A percentile compares a stretch with the other conserved stretches of the same genome.
Evolutionary conservation across 2,329 filamentous ascomycete genomes (phyloP).

Genomic region (Cladosporium sp.): DNA sequence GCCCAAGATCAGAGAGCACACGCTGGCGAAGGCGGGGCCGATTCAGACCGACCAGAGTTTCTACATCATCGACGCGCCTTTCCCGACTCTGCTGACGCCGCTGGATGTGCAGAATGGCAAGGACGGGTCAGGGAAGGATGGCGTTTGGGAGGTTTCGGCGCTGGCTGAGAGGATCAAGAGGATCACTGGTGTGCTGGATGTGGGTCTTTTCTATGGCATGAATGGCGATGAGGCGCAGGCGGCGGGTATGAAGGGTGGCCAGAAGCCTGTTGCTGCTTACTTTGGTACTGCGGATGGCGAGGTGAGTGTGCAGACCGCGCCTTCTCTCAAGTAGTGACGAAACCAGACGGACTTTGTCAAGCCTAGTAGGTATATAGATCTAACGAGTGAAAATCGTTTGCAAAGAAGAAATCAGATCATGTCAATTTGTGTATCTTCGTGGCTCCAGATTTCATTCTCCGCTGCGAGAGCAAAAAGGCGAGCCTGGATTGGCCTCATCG

Average conservation of each 20-base stretch:
- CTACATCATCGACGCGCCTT: constrained; percentile 89
- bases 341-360: not conserved
- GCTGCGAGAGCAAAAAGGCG: too few species aligned
- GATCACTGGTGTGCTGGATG: constrained; percentile 84
- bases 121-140: constrained; percentile 41
- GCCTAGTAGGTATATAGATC: too few species aligned
- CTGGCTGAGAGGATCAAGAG: constrained; percentile 71
- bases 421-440: too few species aligned
- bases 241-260: constrained; percentile 60
- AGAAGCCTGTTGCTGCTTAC: constrained; percentile 90
- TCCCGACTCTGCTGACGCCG: constrained; percentile 63
- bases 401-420: not conserved
- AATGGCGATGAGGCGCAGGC: constrained; percentile 66
- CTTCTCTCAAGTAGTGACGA: too few species aligned
- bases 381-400: not conserved
- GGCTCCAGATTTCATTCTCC: too few species aligned
- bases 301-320: constrained; percentile 31
- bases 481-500: too few species aligned
- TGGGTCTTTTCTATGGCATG: constrained; percentile 80
- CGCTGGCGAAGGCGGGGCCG: constrained; percentile 74
- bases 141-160: constrained; percentile 73
- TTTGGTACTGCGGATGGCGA: constrained; percentile 74
- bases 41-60: constrained; percentile 81
- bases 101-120: constrained; percentile 47
- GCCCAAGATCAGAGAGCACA: constrained; percentile 67